phyloP scores from a whole-genome alignment of 441 rosid genomes.

The Aleurites moluccanus region DNA sequence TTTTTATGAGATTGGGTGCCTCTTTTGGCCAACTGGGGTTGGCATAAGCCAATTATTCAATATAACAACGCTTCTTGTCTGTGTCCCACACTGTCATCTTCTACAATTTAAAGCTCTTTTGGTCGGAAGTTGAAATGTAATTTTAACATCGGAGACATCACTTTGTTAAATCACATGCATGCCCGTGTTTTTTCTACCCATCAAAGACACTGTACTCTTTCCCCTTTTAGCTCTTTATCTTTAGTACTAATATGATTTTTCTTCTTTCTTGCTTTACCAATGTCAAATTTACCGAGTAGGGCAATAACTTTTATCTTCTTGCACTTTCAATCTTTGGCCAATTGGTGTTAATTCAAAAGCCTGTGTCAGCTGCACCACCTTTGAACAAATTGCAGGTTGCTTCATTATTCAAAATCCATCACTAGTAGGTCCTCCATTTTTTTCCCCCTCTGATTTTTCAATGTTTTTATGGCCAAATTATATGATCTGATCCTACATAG shows the following conservation, averaged over 20 bases:
- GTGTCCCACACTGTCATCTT: conserved; percentile 28
- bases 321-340: neutral
- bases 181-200: conserved; percentile 7
- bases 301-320: neutral
- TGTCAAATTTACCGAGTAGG: conserved; percentile 15
- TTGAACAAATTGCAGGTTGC: conserved; percentile 5
- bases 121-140: conserved; percentile 13
- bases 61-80: conserved; percentile 34
- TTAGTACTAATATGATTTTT: conserved; percentile 8
- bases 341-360: neutral
- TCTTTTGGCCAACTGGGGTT: conserved; percentile 23
- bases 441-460: neutral
- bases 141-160: conserved; percentile 23
- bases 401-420: neutral
- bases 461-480: neutral
- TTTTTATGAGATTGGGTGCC: conserved; percentile 8
- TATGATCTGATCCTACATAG: neutral
- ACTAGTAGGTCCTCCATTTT: neutral
- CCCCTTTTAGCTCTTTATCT: conserved; percentile 20
- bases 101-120: neutral
- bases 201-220: conserved; percentile 21
- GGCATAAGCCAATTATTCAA: conserved; percentile 42
- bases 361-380: neutral
- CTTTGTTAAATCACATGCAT: conserved; percentile 34
- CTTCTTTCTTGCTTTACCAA: conserved; percentile 20